Base-by-base conservation (phyloP, 768 basidiomycete species). In the Russula brevipes region DNA sequence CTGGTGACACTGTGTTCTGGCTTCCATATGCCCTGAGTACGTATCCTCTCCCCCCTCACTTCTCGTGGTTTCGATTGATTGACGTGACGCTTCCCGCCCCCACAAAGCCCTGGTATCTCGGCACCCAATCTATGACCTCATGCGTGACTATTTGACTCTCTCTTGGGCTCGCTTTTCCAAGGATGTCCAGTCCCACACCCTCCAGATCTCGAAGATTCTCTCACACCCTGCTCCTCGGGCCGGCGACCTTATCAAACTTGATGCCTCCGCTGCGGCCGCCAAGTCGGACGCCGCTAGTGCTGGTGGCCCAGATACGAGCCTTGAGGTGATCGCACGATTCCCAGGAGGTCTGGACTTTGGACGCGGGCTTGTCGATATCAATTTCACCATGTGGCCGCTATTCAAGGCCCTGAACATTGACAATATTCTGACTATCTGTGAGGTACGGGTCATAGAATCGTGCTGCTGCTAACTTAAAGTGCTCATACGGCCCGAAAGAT, bases 341-440 rank as follows among this genome's bases (percentile, higher is more conserved):
- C 91, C 91, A 33, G 94, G 94, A n/a, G 91, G 91, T 19, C 82
- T 96, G 50, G 94, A 96, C 74, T 94, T 96, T 70, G 92, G 94
- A 33, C 83, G 87, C 47, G 94, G 94, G 0, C 78, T 96, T 53
- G 90, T 95, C 39, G 92, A 95, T 68, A 91, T 94, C 71, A 95
- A 96, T 74, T 94, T 95, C 71, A 94, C 93, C 44, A 91, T 97
- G 84, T 98, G 94, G 93, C 95, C 95, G 1, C 72, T 98, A 54
- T 97, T 98, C 81, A 89, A 94, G 72, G 89, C 88, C 63, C 75
- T 98, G 63, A 94, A 93, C 69, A 85, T 96, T 59, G 95, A 97
- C 72, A 94, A 96, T 69, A 89, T 98, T 65, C 76, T 98, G 64
- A 94, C 91, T 7, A 87, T 92, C 60, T 93, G 92, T 71, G 95